A percentile compares a stretch with the other conserved stretches of the same genome.
phyloP scores from a whole-genome alignment of 306 rosid genomes.

The Malus sieversii region DNA sequence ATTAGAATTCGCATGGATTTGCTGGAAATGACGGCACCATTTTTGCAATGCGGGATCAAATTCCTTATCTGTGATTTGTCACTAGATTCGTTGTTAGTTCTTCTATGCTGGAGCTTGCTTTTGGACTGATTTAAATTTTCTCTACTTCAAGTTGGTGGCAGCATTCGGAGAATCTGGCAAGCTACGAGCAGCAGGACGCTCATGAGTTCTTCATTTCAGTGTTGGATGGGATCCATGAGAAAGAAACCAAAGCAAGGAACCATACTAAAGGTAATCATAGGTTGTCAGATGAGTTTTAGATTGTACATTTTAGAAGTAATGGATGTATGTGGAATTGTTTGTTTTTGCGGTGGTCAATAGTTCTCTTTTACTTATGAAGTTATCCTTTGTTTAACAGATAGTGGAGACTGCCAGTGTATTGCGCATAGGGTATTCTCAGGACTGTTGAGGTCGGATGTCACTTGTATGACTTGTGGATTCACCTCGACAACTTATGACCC shows the following conservation, averaged over 20 bases:
- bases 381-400: conserved; percentile 33
- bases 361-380: conserved; percentile 15
- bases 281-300: background rate
- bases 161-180: conserved; percentile 83
- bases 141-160: conserved; percentile 80
- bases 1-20: background rate
- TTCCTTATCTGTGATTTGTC: background rate
- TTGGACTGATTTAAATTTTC: conserved; percentile 41
- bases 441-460: conserved; percentile 78
- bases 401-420: conserved; percentile 71
- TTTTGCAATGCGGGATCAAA: background rate
- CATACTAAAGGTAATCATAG: conserved; percentile 50
- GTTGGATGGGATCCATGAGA: conserved; percentile 83
- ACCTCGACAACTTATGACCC: conserved; percentile 87
- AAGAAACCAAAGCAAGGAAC: conserved; percentile 40
- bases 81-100: conserved; percentile 1
- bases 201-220: conserved; percentile 93
- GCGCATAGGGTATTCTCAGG: conserved; percentile 84
- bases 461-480: conserved; percentile 86
- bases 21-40: background rate
- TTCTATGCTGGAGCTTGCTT: conserved; percentile 19
- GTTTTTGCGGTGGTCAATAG: conserved; percentile 1
- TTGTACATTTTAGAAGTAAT: background rate
- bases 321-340: background rate
- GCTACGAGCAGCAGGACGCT: conserved; percentile 94